These are phyloP conservation scores for Strigomonas galati DNA, from an alignment of 208 protist genomes.

Conservation along the genomic window DNA sequence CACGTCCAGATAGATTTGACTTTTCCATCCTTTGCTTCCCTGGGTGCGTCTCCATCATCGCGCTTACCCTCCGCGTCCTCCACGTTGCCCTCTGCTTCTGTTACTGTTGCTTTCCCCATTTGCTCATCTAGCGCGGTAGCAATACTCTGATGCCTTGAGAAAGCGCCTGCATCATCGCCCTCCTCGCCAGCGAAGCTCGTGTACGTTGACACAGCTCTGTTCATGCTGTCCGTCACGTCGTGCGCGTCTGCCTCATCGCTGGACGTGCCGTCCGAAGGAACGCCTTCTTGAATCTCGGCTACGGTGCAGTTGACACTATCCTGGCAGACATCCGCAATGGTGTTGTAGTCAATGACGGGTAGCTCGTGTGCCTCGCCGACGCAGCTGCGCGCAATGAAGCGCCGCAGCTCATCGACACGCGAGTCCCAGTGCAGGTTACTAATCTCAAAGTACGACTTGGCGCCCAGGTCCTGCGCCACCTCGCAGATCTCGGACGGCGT, in stretches of 20 bases:
- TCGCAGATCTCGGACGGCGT: conserved; percentile 29
- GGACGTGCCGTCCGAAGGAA: not conserved
- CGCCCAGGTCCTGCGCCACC: conserved; percentile 27
- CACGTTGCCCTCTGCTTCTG: not conserved
- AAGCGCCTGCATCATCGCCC: not conserved
- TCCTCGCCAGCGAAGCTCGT: not conserved
- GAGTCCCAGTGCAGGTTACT: conserved; percentile 28
- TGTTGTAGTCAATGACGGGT: conserved; percentile 18
- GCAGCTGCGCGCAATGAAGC: conserved; percentile 45
- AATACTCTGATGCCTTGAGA: not conserved
- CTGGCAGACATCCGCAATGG: conserved; percentile 15
- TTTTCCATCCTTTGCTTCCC: not conserved
- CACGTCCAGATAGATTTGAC: conserved; percentile 37
- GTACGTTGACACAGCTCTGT: not conserved
- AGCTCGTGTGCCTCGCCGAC: conserved; percentile 39
- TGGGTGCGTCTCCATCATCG: not conserved
- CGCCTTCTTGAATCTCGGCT: conserved; percentile 13
- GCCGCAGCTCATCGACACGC: conserved; percentile 27
- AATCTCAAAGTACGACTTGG: conserved; percentile 46
- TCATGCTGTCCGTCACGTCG: not conserved
- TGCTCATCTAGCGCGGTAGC: not conserved
- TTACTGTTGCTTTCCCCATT: not conserved
- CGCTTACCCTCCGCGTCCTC: too few relatives aligned
- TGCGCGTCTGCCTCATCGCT: conserved; percentile 8
- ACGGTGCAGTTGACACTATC: conserved; percentile 16